These are phyloP conservation scores for Candolleomyces aberdarensis DNA, from an alignment of 768 basidiomycete species.

Conservation along the genomic window DNA sequence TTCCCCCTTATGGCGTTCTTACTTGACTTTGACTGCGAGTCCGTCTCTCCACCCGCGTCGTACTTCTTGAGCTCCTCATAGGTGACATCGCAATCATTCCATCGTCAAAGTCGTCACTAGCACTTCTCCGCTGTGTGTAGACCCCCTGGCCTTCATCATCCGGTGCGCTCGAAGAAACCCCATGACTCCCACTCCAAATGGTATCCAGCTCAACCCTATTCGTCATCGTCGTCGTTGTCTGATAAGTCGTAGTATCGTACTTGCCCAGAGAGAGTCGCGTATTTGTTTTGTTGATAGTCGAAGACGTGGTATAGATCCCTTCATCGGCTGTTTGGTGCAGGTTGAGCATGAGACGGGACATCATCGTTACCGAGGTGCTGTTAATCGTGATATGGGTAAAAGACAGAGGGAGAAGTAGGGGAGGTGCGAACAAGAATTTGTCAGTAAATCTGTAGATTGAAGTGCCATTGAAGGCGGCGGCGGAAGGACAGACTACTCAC, in stretches of 20 bases:
- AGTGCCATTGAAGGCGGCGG: neutral
- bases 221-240: slow-evolving; percentile 2
- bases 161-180: neutral
- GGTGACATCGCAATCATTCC: no score
- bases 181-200: slow-evolving; percentile 11
- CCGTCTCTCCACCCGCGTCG: no score
- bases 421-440: neutral
- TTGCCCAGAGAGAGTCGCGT: slow-evolving; percentile 9
- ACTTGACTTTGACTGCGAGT: no score
- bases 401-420: neutral
- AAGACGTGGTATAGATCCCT: slow-evolving; percentile 24
- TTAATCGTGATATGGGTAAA: slow-evolving; percentile 9
- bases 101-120: no score
- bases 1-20: no score
- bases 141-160: no score
- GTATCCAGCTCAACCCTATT: slow-evolving; percentile 25
- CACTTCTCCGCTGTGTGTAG: no score
- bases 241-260: slow-evolving; percentile 15
- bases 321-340: slow-evolving; percentile 39
- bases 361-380: slow-evolving; percentile 49
- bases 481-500: slow-evolving; percentile 22
- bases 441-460: neutral
- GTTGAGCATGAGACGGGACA: slow-evolving; percentile 57
- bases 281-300: no score
- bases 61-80: no score